Base-by-base conservation (phyloP, 2,329 filamentous ascomycete species). In the Alternaria triticimaculans region DNA sequence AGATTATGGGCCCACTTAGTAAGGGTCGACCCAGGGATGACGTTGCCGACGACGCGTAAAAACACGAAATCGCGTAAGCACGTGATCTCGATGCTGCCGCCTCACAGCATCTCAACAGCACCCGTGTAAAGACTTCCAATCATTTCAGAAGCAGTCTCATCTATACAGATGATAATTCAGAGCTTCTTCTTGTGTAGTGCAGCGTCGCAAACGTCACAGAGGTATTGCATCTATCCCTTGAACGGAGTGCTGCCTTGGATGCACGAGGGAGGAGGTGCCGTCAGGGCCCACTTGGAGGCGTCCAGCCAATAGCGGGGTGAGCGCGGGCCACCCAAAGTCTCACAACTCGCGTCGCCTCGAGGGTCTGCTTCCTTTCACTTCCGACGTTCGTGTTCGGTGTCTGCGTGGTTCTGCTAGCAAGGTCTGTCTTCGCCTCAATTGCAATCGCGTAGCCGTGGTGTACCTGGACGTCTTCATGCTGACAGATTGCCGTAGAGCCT, bases 281-380 rank as follows among this genome's bases (percentile, higher is more conserved):
- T 41, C 37, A 0, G 37, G 37, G 37, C 44, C 50, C 50, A 53
- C 55, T 37, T 23, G 30, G 28, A n/a, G 14, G 28, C 25, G 18
- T 33, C 37, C 46, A 63, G 58, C 61, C 64, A 66, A 68, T 65
- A 48, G 55, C 46, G 43, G 37, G 37, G 23, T 28, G 45, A 51
- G 63, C 60, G 49, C 58, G 60, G 37, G 53, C 58, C 60, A 55
- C 50, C 66, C 60, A 64, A 70, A 60, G 72, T 70, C 69, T 73
- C 61, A 69, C 64, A 45, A 46, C 60, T 66, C 64, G 55, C 63
- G 64, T 65, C 62, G 66, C 68, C 48, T 66, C 58, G 64, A 69
- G 59, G 37, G n/a, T 55, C 44, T 64, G 60, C 64, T 62, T 30
- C 58, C 48, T 55, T 63, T 67, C 65, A 68, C 63, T 62, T 46